These are phyloP conservation scores for Botrytis elliptica DNA, from an alignment of 2,329 filamentous ascomycete species.

Conservation along the genomic window DNA sequence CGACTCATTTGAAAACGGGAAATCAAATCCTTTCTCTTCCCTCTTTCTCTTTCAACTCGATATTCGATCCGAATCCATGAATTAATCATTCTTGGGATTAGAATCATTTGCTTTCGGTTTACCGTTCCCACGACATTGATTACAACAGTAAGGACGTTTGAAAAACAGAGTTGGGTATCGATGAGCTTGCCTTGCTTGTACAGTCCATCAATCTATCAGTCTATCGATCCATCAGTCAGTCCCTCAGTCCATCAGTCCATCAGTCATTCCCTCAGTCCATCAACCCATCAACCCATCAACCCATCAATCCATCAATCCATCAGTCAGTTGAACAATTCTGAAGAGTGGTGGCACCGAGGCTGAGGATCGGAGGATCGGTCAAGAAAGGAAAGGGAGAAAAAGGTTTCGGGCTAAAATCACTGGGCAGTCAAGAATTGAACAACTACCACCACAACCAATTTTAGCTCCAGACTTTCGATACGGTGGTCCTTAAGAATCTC, in stretches of 20 bases:
- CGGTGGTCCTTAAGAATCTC: not conserved
- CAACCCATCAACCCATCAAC: not conserved
- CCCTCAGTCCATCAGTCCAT: not conserved
- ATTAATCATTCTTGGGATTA: not conserved
- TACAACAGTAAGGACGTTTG: not conserved
- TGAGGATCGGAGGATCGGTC: constrained; percentile 1
- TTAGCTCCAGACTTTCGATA: constrained; percentile 4
- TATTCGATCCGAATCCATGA: not conserved
- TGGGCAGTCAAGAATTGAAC: not conserved
- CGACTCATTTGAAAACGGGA: not conserved
- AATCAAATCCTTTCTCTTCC: not conserved
- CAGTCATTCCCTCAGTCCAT: not conserved
- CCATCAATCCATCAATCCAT: not conserved
- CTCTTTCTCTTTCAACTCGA: not conserved
- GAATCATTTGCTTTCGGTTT: not conserved
- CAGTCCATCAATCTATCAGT: not conserved
- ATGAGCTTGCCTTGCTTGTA: not conserved
- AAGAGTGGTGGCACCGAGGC: not conserved
- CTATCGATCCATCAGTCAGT: not conserved
- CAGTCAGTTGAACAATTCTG: not conserved
- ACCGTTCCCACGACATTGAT: not conserved
- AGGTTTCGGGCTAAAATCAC: constrained; percentile 1
- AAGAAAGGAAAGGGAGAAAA: not conserved
- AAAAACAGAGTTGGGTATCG: not conserved
- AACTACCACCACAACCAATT: not conserved